These are phyloP conservation scores for Crassisporium funariophilum DNA, from an alignment of 768 basidiomycete genomes.

Conservation along the genomic window DNA sequence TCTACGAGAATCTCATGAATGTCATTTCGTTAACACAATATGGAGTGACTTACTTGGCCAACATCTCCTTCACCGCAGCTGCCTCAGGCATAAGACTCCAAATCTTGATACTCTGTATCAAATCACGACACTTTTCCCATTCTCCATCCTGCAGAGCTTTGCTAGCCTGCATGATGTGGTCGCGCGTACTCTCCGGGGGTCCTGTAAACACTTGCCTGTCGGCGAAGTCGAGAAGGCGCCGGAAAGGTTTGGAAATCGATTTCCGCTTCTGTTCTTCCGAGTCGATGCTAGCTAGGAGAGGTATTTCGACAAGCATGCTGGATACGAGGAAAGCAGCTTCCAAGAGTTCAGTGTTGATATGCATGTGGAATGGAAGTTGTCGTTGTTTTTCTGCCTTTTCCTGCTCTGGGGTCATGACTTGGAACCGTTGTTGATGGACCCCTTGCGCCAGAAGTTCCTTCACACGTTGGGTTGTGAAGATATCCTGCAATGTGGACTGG, in stretches of 20 bases:
- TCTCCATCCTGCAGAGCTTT: constrained; percentile 96
- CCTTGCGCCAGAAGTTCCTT: constrained; percentile 98
- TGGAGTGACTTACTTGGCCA: constrained; percentile 68
- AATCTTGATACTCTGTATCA: constrained; percentile 95
- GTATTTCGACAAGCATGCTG: constrained; percentile 98
- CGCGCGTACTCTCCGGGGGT: constrained; percentile 96
- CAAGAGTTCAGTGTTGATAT: constrained; percentile 96
- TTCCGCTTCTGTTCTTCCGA: constrained; percentile 93
- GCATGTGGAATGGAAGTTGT: constrained; percentile 98
- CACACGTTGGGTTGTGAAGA: constrained; percentile 94
- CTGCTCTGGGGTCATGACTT: constrained; percentile 88
- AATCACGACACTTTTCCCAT: constrained; percentile 93
- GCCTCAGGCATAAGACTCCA: constrained; percentile 97
- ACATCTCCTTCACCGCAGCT: constrained; percentile 87
- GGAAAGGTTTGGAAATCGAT: constrained; percentile 95
- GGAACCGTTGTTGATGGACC: constrained; percentile 90
- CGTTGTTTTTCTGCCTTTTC: constrained; percentile 95
- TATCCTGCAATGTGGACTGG: constrained; percentile 90
- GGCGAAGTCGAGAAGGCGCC: constrained; percentile 92
- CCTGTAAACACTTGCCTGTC: constrained; percentile 98
- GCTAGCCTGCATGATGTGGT: constrained; percentile 99
- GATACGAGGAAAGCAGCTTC: constrained; percentile 98
- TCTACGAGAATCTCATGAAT: constrained; percentile 40
- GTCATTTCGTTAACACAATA: constrained; percentile 2
- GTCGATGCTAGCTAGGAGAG: constrained; percentile 90